Evolutionary conservation across 352 stramenopile genomes (phyloP).

Genomic region (Phytophthora pseudosyringae): DNA sequence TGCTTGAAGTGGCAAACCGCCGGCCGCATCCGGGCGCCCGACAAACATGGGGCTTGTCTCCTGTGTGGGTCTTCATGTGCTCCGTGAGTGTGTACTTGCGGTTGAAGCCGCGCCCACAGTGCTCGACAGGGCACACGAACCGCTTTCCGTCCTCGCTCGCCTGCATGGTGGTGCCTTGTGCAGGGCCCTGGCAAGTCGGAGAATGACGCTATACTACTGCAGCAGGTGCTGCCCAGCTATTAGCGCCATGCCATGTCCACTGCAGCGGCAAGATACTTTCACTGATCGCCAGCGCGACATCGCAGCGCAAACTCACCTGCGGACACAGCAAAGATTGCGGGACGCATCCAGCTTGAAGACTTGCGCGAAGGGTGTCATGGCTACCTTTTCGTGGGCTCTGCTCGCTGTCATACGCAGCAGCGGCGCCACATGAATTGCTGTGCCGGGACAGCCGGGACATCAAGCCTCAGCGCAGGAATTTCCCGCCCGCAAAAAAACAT

Average conservation of each 20-base stretch:
- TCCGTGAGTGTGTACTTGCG: constrained; percentile 66
- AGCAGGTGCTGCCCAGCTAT: background rate
- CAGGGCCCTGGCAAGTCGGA: constrained; percentile 16
- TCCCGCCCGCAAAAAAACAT: constrained; percentile 24
- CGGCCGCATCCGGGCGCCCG: constrained; percentile 43
- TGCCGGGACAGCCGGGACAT: constrained; percentile 26
- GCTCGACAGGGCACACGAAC: constrained; percentile 33
- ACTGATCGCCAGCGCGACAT: constrained; percentile 25
- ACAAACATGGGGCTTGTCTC: constrained; percentile 58
- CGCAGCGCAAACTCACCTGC: constrained; percentile 14
- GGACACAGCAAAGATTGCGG: constrained; percentile 13
- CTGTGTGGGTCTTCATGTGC: constrained; percentile 69
- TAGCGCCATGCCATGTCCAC: constrained; percentile 21
- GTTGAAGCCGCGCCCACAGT: constrained; percentile 42
- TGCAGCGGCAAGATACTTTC: constrained; percentile 28
- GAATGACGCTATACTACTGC: constrained; percentile 16
- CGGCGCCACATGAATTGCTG: constrained; percentile 20
- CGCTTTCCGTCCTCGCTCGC: constrained; percentile 19
- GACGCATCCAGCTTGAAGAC: constrained; percentile 19
- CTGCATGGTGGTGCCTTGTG: constrained; percentile 14
- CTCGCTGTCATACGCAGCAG: constrained; percentile 32
- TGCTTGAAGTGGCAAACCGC: constrained; percentile 66
- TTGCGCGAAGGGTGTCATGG: constrained; percentile 3
- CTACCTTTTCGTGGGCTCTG: constrained; percentile 2
- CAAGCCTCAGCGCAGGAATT: constrained; percentile 13